Evolutionary conservation across 495 filamentous ascomycete genomes (phyloP).

Genomic region (Trichocladium antarcticum): DNA sequence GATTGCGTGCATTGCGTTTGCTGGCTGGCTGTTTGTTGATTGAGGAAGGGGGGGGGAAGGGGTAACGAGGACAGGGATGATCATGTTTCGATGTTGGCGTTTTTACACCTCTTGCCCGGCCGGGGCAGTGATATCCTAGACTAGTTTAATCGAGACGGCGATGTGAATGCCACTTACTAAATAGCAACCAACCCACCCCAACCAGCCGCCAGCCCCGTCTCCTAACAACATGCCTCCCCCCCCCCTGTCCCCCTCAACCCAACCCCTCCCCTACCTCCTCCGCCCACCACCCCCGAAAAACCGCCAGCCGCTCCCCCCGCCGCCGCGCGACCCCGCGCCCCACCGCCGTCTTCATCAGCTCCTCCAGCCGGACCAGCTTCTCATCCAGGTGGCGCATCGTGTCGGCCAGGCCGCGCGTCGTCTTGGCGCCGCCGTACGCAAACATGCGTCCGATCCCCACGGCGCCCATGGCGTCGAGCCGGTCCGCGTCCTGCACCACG

Average conservation of each 20-base stretch:
- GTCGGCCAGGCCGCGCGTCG: constrained; percentile 42
- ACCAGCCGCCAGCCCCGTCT: neutral
- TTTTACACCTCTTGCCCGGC: neutral
- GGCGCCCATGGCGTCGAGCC: constrained; percentile 79
- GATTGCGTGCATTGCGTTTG: neutral
- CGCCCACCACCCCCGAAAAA: constrained; percentile 62
- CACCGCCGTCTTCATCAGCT: constrained; percentile 73
- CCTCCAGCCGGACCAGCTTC: constrained; percentile 61
- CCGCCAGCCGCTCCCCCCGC: constrained; percentile 50
- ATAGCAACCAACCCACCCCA: neutral
- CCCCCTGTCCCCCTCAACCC: neutral
- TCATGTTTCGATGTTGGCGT: neutral
- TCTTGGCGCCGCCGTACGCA: constrained; percentile 59
- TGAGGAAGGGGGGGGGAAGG: neutral
- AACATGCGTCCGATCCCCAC: constrained; percentile 72
- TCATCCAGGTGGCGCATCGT: constrained; percentile 68
- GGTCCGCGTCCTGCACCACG: constrained; percentile 83
- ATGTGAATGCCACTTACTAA: too few relatives aligned
- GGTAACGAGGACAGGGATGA: neutral
- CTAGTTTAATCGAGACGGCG: too few relatives aligned
- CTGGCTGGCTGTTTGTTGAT: neutral
- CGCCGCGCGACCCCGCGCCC: constrained; percentile 55
- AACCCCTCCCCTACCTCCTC: constrained; percentile 44
- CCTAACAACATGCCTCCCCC: neutral
- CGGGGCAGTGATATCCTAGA: too few relatives aligned